Conservation (phyloP, 495 filamentous ascomycete genomes). For the Neurospora intermedia region DNA sequence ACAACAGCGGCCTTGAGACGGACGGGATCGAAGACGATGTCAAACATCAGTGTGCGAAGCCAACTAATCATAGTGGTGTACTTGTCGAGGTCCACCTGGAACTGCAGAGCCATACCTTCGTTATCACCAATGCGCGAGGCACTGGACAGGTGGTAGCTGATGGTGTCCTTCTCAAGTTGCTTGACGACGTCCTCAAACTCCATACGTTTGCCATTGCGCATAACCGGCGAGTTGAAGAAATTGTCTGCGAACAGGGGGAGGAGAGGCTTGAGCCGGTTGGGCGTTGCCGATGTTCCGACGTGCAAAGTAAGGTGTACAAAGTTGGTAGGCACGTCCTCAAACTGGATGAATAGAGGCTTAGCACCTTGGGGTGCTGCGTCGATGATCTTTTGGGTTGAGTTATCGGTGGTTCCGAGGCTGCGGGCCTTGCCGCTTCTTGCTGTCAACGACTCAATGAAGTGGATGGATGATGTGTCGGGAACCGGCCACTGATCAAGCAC, state of each 20-base stretch:
- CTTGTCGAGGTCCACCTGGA: constrained; percentile 81
- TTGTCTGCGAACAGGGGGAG: constrained; percentile 76
- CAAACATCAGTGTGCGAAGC: constrained; percentile 77
- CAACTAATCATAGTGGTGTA: constrained; percentile 75
- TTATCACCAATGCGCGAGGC: constrained; percentile 58
- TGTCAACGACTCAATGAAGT: constrained; percentile 83
- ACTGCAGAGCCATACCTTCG: constrained; percentile 68
- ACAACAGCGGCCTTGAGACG: constrained; percentile 75
- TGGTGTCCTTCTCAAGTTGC: constrained; percentile 80
- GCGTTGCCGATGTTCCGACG: constrained; percentile 63
- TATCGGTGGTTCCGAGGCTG: constrained; percentile 52
- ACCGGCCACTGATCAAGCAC: constrained; percentile 72
- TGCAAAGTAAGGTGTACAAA: constrained; percentile 78
- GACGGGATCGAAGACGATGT: constrained; percentile 72
- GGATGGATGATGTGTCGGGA: constrained; percentile 74
- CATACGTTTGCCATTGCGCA: constrained; percentile 63
- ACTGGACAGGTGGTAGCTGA: constrained; percentile 62
- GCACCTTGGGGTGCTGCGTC: constrained; percentile 49
- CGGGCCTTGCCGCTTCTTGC: constrained; percentile 75
- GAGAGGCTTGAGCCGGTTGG: constrained; percentile 66
- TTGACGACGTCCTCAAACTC: constrained; percentile 88
- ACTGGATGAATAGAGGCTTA: constrained; percentile 85
- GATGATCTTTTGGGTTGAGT: constrained; percentile 63
- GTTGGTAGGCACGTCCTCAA: constrained; percentile 80
- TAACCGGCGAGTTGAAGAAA: constrained; percentile 86